phyloP scores from a whole-genome alignment of 176 grass and related monocot species.

The Aegilops longissima region DNA sequence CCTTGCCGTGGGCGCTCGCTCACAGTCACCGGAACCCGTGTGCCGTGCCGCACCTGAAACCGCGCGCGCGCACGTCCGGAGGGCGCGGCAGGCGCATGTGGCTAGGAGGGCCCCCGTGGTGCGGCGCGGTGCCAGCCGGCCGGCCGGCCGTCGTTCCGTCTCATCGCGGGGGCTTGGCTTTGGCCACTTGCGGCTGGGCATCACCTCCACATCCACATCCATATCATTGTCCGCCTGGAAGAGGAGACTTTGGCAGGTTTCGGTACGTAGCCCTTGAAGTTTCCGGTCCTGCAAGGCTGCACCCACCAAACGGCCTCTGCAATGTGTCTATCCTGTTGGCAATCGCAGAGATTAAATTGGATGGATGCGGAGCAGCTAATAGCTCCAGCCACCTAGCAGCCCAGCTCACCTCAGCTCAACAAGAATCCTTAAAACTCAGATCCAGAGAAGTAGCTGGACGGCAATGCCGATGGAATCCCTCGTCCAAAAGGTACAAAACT shows the following conservation, averaged over 20 bases:
- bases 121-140: neutral
- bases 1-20: conserved; percentile 17
- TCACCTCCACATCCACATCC: neutral
- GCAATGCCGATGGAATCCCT: neutral
- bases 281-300: neutral
- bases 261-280: no score
- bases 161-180: neutral
- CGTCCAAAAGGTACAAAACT: neutral
- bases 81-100: conserved; percentile 22
- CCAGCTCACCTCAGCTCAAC: neutral
- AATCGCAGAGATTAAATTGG: neutral
- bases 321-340: neutral
- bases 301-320: neutral
- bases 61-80: neutral
- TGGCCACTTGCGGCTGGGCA: neutral
- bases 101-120: neutral
- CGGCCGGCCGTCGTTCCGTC: conserved; percentile 11
- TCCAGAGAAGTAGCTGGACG: neutral
- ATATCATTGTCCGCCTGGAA: neutral
- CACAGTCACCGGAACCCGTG: conserved; percentile 15
- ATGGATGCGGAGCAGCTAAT: neutral
- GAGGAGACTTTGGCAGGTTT: neutral
- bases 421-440: neutral
- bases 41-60: neutral
- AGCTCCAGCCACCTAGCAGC: neutral